phyloP scores from a whole-genome alignment of 2,329 filamentous ascomycete species.

The Colletotrichum sp. region DNA sequence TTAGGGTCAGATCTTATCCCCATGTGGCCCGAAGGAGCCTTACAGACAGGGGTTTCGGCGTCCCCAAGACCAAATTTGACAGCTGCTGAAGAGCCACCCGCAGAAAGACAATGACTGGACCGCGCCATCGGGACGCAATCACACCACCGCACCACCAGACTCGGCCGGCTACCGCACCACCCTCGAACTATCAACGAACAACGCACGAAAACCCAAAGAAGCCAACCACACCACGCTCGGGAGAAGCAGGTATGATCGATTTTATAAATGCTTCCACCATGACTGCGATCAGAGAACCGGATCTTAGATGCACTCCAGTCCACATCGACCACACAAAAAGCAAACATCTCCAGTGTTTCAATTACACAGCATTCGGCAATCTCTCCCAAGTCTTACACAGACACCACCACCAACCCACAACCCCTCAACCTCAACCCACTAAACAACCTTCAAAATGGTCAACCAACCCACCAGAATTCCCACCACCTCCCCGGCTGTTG shows the following conservation, averaged over 20 bases:
- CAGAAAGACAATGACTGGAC: neutral
- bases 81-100: neutral
- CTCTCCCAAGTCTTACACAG: neutral
- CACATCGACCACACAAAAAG: slow-evolving; percentile 14
- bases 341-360: neutral
- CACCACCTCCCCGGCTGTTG: slow-evolving; percentile 1
- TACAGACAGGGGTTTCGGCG: neutral
- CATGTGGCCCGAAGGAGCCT: neutral
- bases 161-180: slow-evolving; percentile 14
- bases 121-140: slow-evolving; percentile 15
- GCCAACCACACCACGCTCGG: slow-evolving; percentile 4
- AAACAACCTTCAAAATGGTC: slow-evolving; percentile 8
- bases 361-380: neutral
- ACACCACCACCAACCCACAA: neutral
- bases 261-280: slow-evolving; percentile 4
- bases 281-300: neutral
- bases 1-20: neutral
- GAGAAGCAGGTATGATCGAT: neutral
- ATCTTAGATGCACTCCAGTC: slow-evolving; percentile 11
- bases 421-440: neutral
- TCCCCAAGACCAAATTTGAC: neutral
- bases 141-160: slow-evolving; percentile 16
- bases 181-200: slow-evolving; percentile 13
- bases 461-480: slow-evolving; percentile 15
- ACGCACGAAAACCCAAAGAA: neutral